Conservation (phyloP, 2,329 filamentous ascomycete genomes). For the Apiospora aurea region DNA sequence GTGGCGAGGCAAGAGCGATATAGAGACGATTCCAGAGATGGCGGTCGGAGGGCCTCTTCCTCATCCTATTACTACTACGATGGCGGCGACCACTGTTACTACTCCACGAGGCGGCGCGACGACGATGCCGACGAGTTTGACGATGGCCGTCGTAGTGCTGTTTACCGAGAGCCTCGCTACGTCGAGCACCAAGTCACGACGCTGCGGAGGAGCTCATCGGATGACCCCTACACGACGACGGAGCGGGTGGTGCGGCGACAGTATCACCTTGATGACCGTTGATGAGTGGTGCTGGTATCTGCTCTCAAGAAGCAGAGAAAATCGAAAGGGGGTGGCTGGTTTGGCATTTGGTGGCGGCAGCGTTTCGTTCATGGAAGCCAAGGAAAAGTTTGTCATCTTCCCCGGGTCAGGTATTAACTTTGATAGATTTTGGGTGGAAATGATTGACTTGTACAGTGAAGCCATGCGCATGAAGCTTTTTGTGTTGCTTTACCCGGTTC, state of each 20-base stretch:
- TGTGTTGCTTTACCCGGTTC: not conserved
- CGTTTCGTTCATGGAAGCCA: not conserved
- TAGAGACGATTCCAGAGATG: not conserved
- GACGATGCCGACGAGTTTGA: not conserved
- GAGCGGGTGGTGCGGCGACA: not conserved
- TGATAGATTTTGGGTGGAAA: not conserved
- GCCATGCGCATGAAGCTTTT: not conserved
- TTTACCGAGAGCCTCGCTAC: not conserved
- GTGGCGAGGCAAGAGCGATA: not conserved
- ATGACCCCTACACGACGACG: not conserved
- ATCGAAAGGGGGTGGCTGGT: not conserved
- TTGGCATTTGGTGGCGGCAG: not conserved
- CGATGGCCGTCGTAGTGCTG: not conserved
- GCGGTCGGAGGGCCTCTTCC: not conserved
- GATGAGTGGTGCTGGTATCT: not conserved
- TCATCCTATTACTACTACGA: not conserved
- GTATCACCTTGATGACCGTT: not conserved
- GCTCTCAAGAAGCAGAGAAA: no score
- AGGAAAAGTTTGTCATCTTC: not conserved
- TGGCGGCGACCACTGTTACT: not conserved
- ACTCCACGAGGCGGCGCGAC: not conserved
- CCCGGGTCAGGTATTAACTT: not conserved
- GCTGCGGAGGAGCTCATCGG: not conserved
- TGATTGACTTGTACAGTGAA: not conserved
- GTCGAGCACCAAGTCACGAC: slow-evolving; percentile 6